A percentile compares a stretch with the other conserved stretches of the same genome.
Conservation (phyloP, 148 eudicot species). For the Amaranthus hypochondriacus region DNA sequence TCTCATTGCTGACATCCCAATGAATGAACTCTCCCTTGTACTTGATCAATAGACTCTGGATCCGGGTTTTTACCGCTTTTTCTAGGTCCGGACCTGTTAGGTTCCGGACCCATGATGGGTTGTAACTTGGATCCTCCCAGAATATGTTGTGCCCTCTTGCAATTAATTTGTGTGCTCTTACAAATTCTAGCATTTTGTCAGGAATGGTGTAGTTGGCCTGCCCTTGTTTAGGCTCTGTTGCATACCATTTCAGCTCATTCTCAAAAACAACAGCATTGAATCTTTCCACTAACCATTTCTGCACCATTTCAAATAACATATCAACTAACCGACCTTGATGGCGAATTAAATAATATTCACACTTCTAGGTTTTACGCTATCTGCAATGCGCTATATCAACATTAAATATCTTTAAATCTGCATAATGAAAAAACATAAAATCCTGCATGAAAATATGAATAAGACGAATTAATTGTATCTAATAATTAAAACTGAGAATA, state of each 20-base stretch:
- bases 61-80: slow-evolving; percentile 48
- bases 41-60: slow-evolving; percentile 51
- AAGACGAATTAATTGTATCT: too few relatives aligned
- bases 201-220: slow-evolving; percentile 24
- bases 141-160: slow-evolving; percentile 81
- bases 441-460: too few relatives aligned
- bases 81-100: slow-evolving; percentile 46
- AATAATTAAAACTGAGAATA: too few relatives aligned
- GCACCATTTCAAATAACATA: slow-evolving; percentile 1
- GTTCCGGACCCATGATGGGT: slow-evolving; percentile 62
- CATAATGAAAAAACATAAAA: too few relatives aligned
- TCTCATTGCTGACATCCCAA: slow-evolving; percentile 86
- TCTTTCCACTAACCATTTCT: slow-evolving; percentile 22
- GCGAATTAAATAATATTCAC: too few relatives aligned
- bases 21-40: slow-evolving; percentile 66
- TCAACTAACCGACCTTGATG: too few relatives aligned
- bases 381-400: too few relatives aligned
- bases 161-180: slow-evolving; percentile 11
- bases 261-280: slow-evolving; percentile 23
- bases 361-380: too few relatives aligned
- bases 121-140: slow-evolving; percentile 67
- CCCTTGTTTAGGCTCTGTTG: slow-evolving; percentile 20
- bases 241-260: slow-evolving; percentile 20
- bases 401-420: too few relatives aligned
- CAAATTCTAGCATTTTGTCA: slow-evolving; percentile 24